Evolutionary conservation across 805 yeast species (phyloP), one percentile per base, ranked within the genome.

Genomic region (Hemisphaericaspora nanyangensis): DNA sequence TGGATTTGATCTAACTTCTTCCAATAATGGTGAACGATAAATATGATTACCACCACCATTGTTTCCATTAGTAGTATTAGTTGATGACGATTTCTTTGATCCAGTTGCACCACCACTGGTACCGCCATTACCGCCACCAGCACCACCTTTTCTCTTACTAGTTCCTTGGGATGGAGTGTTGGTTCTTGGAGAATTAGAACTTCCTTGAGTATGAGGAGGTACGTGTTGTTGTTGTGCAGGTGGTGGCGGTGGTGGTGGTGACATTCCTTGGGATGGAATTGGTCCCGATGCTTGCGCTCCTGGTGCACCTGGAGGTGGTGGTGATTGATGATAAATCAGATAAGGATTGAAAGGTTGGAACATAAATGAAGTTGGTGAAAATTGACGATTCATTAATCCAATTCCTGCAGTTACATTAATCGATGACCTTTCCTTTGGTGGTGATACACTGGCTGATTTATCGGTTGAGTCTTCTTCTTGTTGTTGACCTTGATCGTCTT

Each of bases 1-100:
- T 26, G 70, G 54, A 53, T 80, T 82, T 43, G 79, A 74, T 37
- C 96, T 77, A 46, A 91, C 86, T 53, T 87, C 95, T 56, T 90
- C 97, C 43, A 91, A 64, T 29, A 88, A 63, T 8, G 95, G 90
- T 3, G 89, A 82, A 50, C 95, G 69, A 46, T 80, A 77, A 43
- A 82, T 81, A 48, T 75, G 82, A 30, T 62, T 65, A 7, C 50
- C 61, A 41, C 50, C 60, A 47, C 44, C 56, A 13, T 48, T 43
- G 28, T 34, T 42, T n/a, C 47, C 40, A 30, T 62, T 64, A 7
- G 50, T 60, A 41, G 50, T 60, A 47, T 44, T 56, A 12, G 49
- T 43, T 27, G 34, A 42, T n/a, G 46, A 38, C 15, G 42, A 35
- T 13, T 37, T 33, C 19, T 27, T 40, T 28, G 13, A 15, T 13